Evolutionary conservation across 768 basidiomycete genomes (phyloP), one percentile per base, ranked within the genome.

Genomic region (Postia placenta): DNA sequence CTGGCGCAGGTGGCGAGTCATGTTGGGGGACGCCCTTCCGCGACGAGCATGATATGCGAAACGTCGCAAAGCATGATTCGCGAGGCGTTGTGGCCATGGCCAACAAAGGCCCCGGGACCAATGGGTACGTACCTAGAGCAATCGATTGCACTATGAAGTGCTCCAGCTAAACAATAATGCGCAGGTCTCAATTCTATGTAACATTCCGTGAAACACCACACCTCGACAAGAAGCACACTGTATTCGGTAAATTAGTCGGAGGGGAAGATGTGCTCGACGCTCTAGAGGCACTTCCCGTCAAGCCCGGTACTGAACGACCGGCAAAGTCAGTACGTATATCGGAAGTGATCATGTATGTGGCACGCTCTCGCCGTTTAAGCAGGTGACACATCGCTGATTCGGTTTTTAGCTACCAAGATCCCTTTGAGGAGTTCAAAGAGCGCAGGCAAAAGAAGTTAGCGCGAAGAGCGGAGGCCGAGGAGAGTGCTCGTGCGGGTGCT

Each of bases 1-100:
- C 93, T 1, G 96, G 96, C 1, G 73, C 87, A 25, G 96, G 96
- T 7, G 96, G 96, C 4, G 76, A 91, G 57, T 92, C 90, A 5
- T 82, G 82, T 63, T 98, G 96, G 96, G 93, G 91, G 1, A 92
- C 86, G 14, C 89, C 92, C 9, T 99, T 99, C 69, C 81, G 94
- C 49, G 96, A 99, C 60, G 96, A 99, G 66, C 79, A 88, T 61
- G 87, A 90, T 60, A 59, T 89, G 51, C 92, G 91, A 63, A 86
- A 85, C 42, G 93, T 95, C 0, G 89, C 83, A 4, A 91, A 85
- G 64, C 88, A 94, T 57, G 91, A 93, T 52, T 73, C 78, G 38
- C 76, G 95, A 14, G 96, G 96, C 3, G 69, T 85, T 7, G 56
- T 99, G 33, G 87, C 91, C 2, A 98, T 98, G 96, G 96, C 96